Evolutionary conservation across 2,329 filamentous ascomycete genomes (phyloP).

Genomic region (Diaporthe citrichinensis): DNA sequence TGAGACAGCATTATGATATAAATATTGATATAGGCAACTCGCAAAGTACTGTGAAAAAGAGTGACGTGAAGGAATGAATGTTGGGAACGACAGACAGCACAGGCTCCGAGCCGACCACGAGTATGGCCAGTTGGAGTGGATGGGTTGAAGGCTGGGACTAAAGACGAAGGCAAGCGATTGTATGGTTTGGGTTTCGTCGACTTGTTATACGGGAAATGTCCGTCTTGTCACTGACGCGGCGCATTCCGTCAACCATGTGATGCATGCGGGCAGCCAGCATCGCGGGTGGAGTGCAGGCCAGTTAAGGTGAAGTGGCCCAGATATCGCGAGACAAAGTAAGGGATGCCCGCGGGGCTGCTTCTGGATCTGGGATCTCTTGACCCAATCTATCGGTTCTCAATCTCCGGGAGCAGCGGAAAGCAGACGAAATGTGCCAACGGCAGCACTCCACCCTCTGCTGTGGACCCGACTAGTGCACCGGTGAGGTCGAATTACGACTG

Average conservation of each 20-base stretch:
- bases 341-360: slow-evolving; percentile 7
- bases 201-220: neutral
- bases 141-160: neutral
- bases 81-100: neutral
- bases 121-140: neutral
- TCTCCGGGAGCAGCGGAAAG: slow-evolving; percentile 13
- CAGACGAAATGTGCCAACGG: neutral
- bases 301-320: neutral
- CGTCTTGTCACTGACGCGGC: neutral
- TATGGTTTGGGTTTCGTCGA: neutral
- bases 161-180: neutral
- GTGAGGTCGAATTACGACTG: slow-evolving; percentile 12
- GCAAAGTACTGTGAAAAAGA: neutral
- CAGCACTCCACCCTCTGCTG: neutral
- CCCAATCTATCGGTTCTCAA: slow-evolving; percentile 30
- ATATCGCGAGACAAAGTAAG: slow-evolving; percentile 7
- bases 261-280: neutral
- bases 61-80: neutral
- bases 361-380: slow-evolving; percentile 6
- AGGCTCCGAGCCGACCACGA: neutral
- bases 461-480: slow-evolving; percentile 9
- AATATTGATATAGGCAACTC: neutral
- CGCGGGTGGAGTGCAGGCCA: neutral
- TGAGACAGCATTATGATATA: slow-evolving; percentile 30
- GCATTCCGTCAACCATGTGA: neutral